Evolutionary conservation across 2,329 filamentous ascomycete genomes (phyloP).

Genomic region (Colletotrichum lindemuthianum): DNA sequence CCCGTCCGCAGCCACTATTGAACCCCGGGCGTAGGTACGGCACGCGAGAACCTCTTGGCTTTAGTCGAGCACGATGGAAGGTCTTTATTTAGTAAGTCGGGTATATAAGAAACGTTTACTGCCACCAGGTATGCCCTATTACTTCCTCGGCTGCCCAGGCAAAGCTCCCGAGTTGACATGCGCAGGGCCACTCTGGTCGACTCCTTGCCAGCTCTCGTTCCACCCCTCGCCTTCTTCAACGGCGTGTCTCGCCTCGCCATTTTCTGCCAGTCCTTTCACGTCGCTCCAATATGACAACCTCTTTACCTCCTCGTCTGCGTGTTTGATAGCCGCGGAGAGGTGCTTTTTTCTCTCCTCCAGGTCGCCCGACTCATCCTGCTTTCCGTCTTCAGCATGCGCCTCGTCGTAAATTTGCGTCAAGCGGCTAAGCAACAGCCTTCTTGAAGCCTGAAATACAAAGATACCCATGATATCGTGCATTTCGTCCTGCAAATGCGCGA

Average conservation of each 20-base stretch:
- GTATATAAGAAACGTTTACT: slow-evolving; percentile 37
- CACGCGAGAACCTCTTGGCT: too few species aligned
- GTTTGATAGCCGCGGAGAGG: slow-evolving; percentile 77
- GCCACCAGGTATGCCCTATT: neutral
- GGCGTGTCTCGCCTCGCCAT: slow-evolving; percentile 57
- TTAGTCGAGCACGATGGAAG: neutral
- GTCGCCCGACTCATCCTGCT: slow-evolving; percentile 46
- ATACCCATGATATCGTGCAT: slow-evolving; percentile 88
- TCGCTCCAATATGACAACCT: slow-evolving; percentile 91
- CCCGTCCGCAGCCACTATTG: too few species aligned
- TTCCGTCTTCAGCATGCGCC: slow-evolving; percentile 58
- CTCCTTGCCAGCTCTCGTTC: slow-evolving; percentile 59
- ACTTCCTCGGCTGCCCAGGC: slow-evolving; percentile 24
- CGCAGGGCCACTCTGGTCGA: slow-evolving; percentile 63
- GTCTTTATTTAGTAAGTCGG: slow-evolving; percentile 21
- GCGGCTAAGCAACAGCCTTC: slow-evolving; percentile 77
- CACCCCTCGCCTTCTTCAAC: slow-evolving; percentile 55
- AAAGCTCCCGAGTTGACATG: slow-evolving; percentile 43
- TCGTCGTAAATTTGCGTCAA: slow-evolving; percentile 73
- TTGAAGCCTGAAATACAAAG: slow-evolving; percentile 90
- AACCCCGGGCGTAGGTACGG: too few species aligned
- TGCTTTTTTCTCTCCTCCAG: slow-evolving; percentile 66
- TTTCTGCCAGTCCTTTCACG: slow-evolving; percentile 73
- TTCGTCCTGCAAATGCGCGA: slow-evolving; percentile 77
- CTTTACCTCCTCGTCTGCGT: slow-evolving; percentile 83